Percentiles rank a stretch among this genome's conserved stretches.
Conservation (phyloP, 129 eudicot genomes). For the Helianthus tuberosus region DNA sequence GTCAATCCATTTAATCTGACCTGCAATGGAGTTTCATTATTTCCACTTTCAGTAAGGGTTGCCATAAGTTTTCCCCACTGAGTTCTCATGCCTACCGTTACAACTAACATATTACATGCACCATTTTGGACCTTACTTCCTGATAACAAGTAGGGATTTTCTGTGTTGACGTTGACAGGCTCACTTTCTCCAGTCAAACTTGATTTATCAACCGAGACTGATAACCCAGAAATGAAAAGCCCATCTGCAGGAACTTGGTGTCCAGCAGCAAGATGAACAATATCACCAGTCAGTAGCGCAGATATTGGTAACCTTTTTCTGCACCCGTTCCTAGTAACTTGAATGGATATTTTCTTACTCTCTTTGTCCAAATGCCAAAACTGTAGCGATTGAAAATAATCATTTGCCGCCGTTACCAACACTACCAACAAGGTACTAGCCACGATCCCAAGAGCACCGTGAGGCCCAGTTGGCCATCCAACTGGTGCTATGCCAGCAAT, state of each 20-base stretch:
- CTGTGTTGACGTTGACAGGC: constrained; percentile 71
- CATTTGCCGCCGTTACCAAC: constrained; percentile 91
- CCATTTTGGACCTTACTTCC: constrained; percentile 99
- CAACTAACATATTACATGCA: constrained; percentile 87
- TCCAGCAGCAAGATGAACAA: constrained; percentile 86
- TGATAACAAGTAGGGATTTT: constrained; percentile 79
- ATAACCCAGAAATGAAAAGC: constrained; percentile 84
- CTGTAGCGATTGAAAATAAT: constrained; percentile 92
- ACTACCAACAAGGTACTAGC: constrained; percentile 94
- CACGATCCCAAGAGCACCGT: constrained; percentile 91
- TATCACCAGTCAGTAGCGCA: constrained; percentile 78
- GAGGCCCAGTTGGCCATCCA: constrained; percentile 98
- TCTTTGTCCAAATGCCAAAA: constrained; percentile 88
- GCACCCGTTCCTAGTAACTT: constrained; percentile 77
- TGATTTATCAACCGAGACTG: constrained; percentile 83
- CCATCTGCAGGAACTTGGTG: constrained; percentile 99
- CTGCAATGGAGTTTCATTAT: constrained; percentile 91
- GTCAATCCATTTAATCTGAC: constrained; percentile 93
- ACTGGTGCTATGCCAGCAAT: constrained; percentile 87
- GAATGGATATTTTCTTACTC: constrained; percentile 84
- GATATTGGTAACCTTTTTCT: constrained; percentile 83
- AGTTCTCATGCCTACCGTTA: constrained; percentile 97
- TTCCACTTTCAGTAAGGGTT: constrained; percentile 91
- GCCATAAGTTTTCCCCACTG: constrained; percentile 99
- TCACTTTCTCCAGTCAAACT: constrained; percentile 98